Percentiles rank a stretch among this genome's conserved stretches.
phyloP scores from a whole-genome alignment of 805 yeast species.

The Candida multigemmis region DNA sequence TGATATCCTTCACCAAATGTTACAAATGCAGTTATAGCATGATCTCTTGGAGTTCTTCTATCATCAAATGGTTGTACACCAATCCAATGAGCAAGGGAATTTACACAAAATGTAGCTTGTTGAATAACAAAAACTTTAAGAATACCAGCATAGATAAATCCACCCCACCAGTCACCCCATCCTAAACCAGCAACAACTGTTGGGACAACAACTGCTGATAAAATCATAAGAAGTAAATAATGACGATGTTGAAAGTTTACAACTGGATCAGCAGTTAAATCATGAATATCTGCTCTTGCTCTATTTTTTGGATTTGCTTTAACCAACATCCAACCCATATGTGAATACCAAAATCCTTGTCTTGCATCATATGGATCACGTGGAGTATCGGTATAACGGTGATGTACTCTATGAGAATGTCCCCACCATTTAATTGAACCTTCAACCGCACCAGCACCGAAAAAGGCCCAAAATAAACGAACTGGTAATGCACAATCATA shows the following conservation, averaged over 20 bases:
- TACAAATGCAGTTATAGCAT: constrained; percentile 68
- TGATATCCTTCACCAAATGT: constrained; percentile 89
- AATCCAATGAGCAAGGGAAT: constrained; percentile 80
- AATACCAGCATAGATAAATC: constrained; percentile 69
- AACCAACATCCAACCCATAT: constrained; percentile 78
- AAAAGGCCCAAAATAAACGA: constrained; percentile 58
- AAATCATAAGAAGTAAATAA: constrained; percentile 51
- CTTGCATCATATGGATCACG: constrained; percentile 87
- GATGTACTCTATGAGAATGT: constrained; percentile 78
- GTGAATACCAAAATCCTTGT: constrained; percentile 76
- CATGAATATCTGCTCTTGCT: constrained; percentile 77
- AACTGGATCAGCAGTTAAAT: constrained; percentile 67
- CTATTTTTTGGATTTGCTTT: constrained; percentile 76
- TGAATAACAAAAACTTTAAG: constrained; percentile 63
- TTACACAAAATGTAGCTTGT: constrained; percentile 82
- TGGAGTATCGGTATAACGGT: constrained; percentile 73
- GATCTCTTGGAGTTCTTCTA: constrained; percentile 81
- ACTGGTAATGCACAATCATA: constrained; percentile 56
- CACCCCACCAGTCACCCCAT: constrained; percentile 57
- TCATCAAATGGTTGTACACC: constrained; percentile 84
- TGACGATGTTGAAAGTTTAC: constrained; percentile 79
- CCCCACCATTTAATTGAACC: constrained; percentile 90
- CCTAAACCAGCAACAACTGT: constrained; percentile 49
- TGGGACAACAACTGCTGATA: constrained; percentile 61
- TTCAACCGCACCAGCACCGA: constrained; percentile 78